These are phyloP conservation scores for Arthrobotrys sphaeroides DNA, from an alignment of 2,329 filamentous ascomycete species.

Conservation along the genomic window DNA sequence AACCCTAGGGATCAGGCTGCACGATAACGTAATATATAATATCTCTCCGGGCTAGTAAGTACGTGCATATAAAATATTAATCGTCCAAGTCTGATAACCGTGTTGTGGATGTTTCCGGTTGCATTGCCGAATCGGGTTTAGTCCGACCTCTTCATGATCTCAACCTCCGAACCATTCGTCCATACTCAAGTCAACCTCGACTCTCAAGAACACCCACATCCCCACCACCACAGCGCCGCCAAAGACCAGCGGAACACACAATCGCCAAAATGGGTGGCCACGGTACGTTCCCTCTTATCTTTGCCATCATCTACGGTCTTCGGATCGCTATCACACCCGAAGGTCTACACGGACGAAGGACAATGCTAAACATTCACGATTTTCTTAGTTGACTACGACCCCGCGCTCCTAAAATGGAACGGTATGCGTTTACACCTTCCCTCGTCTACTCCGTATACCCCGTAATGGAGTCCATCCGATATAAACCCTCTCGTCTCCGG, in stretches of 20 bases:
- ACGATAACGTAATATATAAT: no score
- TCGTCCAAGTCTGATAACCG: no score
- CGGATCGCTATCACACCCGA: neutral
- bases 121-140: neutral
- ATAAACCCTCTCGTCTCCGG: neutral
- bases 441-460: neutral
- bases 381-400: slow-evolving; percentile 38
- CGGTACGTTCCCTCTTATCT: neutral
- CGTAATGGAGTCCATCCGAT: neutral
- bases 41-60: no score
- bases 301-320: neutral
- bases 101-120: slow-evolving; percentile 9
- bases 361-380: neutral
- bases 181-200: neutral
- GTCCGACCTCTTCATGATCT: slow-evolving; percentile 10
- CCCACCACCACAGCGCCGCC: neutral
- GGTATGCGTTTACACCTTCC: slow-evolving; percentile 10
- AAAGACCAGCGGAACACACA: slow-evolving; percentile 4
- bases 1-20: no score
- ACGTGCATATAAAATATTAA: no score
- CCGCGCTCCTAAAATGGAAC: slow-evolving; percentile 45
- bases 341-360: no score
- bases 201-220: neutral
- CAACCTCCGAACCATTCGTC: slow-evolving; percentile 41
- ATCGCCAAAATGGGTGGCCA: slow-evolving; percentile 42